Base-by-base conservation (phyloP, 192 early-diverging fungal species). In the Lobosporangium transversale region DNA sequence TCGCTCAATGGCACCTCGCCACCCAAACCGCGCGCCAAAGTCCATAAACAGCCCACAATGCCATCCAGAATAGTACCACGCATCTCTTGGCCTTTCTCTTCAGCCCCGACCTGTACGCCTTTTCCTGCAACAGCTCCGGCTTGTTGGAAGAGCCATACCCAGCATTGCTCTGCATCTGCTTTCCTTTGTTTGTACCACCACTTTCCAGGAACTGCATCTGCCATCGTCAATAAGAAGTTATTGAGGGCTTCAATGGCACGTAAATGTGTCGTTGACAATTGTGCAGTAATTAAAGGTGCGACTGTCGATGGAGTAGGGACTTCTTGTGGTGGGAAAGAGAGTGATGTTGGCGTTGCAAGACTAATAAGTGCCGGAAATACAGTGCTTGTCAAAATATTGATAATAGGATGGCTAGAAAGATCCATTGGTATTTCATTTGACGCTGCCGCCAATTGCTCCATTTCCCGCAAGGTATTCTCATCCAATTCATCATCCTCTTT, bases 31-130 rank as follows among this genome's bases (percentile, higher is more conserved):
- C 93, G 88, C 3, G 87, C 86, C 43, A 95, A 65, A 2, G 90
- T 85, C 94, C 94, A 96, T 54, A 95, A 75, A 54, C 91, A 90
- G 8, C 89, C 86, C 20, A 94, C 83, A 20, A 87, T 81, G 18
- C 85, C 82, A 59, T 93, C 93, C 27, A 93, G 64, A 31, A 89
- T 68, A 31, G 74, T 62, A n/a, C 75, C 83, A 18, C 86, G 74
- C 60, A 86, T 81, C 45, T 83, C 80, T 45, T 86, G 80, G 9
- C 88, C 84, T 31, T 76, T 62, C 14, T 83, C 82, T 8, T 84
- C 80, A 7, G 79, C 80, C 11, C 80, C 82, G n/a, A 83, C 80
- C 9, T 83, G 63, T 6, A 85, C 65, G 18, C 81, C 79, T 11
- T 79, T 83, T n/a, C 84, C 84, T 57, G 84, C 78, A 32, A 88